phyloP scores from a whole-genome alignment of 2,329 filamentous ascomycete genomes.

The Ceratocystis cacaofunesta region DNA sequence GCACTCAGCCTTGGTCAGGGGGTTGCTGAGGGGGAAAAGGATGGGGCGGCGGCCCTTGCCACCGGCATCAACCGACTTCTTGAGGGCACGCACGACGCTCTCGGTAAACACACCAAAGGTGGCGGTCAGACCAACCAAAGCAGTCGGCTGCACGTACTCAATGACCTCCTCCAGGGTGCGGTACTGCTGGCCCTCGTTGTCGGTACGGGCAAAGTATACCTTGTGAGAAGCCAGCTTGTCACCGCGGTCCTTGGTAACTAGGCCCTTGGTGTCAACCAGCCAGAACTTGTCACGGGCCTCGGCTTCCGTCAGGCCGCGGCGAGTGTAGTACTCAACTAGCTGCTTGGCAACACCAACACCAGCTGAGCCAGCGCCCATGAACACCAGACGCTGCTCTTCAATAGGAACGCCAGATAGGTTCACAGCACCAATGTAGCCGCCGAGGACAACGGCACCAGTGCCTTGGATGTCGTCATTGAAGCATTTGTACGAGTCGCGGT shows the following conservation, averaged over 20 bases:
- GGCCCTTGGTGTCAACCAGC: conserved; percentile 91
- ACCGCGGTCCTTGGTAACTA: conserved; percentile 83
- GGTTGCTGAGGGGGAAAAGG: conserved; percentile 94
- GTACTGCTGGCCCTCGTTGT: conserved; percentile 55
- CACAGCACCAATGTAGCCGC: conserved; percentile 58
- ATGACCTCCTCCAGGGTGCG: conserved; percentile 79
- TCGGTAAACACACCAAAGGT: conserved; percentile 92
- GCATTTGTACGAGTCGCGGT: conserved; percentile 77
- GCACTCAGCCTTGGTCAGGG: conserved; percentile 91
- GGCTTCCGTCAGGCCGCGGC: conserved; percentile 75
- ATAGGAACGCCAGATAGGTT: conserved; percentile 73
- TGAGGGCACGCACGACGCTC: conserved; percentile 58
- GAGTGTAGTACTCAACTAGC: conserved; percentile 92
- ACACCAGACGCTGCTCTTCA: conserved; percentile 85
- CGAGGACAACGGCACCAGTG: conserved; percentile 87
- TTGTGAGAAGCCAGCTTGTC: conserved; percentile 89
- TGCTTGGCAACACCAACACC: conserved; percentile 97
- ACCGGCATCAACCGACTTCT: conserved; percentile 46
- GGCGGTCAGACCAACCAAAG: conserved; percentile 84
- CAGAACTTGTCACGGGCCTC: conserved; percentile 86
- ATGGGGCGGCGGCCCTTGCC: conserved; percentile 65
- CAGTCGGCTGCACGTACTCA: conserved; percentile 87
- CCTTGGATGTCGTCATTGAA: conserved; percentile 99
- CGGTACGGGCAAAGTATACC: conserved; percentile 51
- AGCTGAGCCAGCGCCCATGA: conserved; percentile 88